Evolutionary conservation across 768 basidiomycete genomes (phyloP).

Genomic region (Lactifluus rugatus): DNA sequence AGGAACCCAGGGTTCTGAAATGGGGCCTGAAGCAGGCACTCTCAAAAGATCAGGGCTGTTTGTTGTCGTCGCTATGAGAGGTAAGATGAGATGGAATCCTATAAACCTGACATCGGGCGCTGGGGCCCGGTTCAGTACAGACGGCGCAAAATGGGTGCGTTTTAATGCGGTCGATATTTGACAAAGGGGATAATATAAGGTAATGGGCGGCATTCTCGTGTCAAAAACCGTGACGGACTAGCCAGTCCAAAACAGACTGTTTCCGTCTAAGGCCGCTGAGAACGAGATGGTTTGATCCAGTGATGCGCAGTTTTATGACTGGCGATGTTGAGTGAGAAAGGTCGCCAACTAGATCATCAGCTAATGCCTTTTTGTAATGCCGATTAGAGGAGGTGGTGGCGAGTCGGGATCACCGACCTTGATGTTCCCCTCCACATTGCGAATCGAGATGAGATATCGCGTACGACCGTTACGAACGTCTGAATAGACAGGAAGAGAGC

Average conservation of each 20-base stretch:
- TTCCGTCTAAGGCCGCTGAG: constrained; percentile 59
- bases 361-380: constrained; percentile 40
- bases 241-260: constrained; percentile 50
- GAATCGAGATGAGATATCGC: constrained; percentile 46
- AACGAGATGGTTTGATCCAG: constrained; percentile 42
- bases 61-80: constrained; percentile 4
- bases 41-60: constrained; percentile 3
- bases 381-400: neutral
- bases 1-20: neutral
- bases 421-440: constrained; percentile 58
- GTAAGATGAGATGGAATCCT: neutral
- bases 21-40: neutral
- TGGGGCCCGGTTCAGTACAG: neutral
- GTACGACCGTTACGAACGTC: constrained; percentile 61
- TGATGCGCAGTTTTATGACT: constrained; percentile 40
- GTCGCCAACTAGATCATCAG: constrained; percentile 41
- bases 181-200: constrained; percentile 13
- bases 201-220: constrained; percentile 10
- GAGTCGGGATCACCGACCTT: constrained; percentile 33
- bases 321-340: constrained; percentile 41
- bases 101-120: neutral
- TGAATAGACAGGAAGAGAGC: constrained; percentile 66
- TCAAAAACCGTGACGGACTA: constrained; percentile 57
- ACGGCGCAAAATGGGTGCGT: constrained; percentile 8
- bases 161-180: constrained; percentile 6